Base-by-base conservation (phyloP, 768 basidiomycete genomes). In the Nidularia pulvinata region DNA sequence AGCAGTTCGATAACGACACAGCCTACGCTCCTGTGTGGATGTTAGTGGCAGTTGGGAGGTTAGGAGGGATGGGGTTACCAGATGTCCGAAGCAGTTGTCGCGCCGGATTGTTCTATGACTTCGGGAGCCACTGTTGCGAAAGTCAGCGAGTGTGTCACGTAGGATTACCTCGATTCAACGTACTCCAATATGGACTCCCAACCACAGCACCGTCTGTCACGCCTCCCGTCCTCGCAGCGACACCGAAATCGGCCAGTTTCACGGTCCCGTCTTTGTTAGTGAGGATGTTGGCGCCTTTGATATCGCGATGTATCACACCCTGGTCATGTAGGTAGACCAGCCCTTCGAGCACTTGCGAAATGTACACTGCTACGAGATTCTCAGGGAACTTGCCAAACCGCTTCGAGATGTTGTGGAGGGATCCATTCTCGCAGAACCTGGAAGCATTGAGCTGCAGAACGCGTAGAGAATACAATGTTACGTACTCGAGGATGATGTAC, bases 361-460 rank as follows among this genome's bases (percentile, higher is more conserved):
- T 93, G 73, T 98, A 98, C 13, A 98, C 92, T 0, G 92, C 95
- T 30, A 98, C 96, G 16, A 99, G 85, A 60, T 85, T 91, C 69
- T 99, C 97, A 0, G 97, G 97, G 66, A 99, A 98, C 76, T 98
- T 98, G 59, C 97, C 97, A 64, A 98, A 99, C 47, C 91, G 87
- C 71, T 98, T 98, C 71, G 88, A 89, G 62, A 98, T 97, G 55
- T 89, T 91, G 67, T 96, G 92, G 6, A 99, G 76, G 5, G 94
- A 97, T 14, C 97, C 97, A 64, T 99, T 99, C 79, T 99, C 97
- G 75, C 97, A 98, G 67, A 95, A 96, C 63, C 91, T 89, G 57
- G 35, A 7, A 50, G 19, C 6, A 43, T 3, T 54, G 33, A 22
- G 16, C 37, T 6, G 4, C 19, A 46, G 13, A 25, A 55, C 36